Evolutionary conservation across 1,284 basidiomycete species (phyloP), one percentile per base, ranked within the genome.

Genomic region (Hymenochaete sp.): DNA sequence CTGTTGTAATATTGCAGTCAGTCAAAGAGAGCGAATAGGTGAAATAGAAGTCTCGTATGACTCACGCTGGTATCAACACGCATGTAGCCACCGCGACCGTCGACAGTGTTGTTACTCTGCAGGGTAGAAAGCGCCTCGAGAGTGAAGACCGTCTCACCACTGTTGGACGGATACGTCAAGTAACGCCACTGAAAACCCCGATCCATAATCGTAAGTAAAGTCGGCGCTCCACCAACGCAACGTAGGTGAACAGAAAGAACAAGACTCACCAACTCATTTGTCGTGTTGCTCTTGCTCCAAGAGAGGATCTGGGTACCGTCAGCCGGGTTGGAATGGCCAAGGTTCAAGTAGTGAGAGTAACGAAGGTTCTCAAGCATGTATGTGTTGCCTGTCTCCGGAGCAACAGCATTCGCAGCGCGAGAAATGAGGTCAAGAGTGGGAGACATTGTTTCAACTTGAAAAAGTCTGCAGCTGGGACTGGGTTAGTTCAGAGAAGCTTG

Each of bases 261-360:
- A 44, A 19, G 18, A 26, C 3, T 11, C 8, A 13, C 27, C 10
- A 14, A 29, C 25, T 21, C 33, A 47, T 40, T 14, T 33, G 11
- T 19, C 42, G 45, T 33, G 42, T 47, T 9, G 19, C 11, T 25
- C 28, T 44, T 26, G 27, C 22, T 9, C 42, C 42, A 48, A 26
- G 47, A 29, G 24, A 48, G 37, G 35, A 48, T 35, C 10, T 40
- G 35, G 13, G 44, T 48, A 11, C 42, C 47, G 29, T 48, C 47
- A 33, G 29, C 21, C 24, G 27, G 14, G 11, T 13, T 13, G 6
- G 19, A n/a, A 11, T 40, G 27, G 10, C 36, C 35, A 29, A 44
- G 39, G 29, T 48, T 42, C 38, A 48, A 42, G 13, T 10, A 16
- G 24, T 48, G 47, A 3, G 18, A 24, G 25, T 42, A 47, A 6